phyloP scores from a whole-genome alignment of 2,329 filamentous ascomycete species.

The Fusarium ramigenum region DNA sequence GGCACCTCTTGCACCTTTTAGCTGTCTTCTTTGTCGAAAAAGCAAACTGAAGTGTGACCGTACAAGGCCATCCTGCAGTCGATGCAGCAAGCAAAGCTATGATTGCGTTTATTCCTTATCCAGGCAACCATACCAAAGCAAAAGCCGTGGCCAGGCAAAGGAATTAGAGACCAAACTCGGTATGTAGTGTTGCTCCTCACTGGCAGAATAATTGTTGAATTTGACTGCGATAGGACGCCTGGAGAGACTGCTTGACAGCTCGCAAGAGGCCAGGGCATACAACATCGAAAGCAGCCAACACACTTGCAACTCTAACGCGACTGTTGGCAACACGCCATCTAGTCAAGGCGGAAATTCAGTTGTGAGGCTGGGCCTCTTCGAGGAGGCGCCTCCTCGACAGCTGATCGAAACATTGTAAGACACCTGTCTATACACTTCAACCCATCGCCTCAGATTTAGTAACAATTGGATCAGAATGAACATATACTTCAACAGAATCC shows the following conservation, averaged over 20 bases:
- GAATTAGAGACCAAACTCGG: slow-evolving; percentile 4
- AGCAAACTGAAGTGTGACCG: slow-evolving; percentile 21
- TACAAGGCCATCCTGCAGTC: not conserved
- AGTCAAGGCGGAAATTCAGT: not conserved
- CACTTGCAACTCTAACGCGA: fast-evolving
- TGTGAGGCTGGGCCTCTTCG: not conserved
- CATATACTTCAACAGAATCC: slow-evolving; percentile 1
- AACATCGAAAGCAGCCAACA: not conserved
- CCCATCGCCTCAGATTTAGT: not conserved
- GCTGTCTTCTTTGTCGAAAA: slow-evolving; percentile 11
- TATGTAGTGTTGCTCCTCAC: not conserved
- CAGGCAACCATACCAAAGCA: slow-evolving; percentile 5
- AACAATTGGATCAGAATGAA: not conserved
- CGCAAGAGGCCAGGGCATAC: not conserved
- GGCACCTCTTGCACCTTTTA: not conserved
- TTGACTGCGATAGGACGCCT: not conserved
- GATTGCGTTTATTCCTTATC: slow-evolving; percentile 10
- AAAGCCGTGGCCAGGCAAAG: not conserved
- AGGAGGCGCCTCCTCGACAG: not conserved
- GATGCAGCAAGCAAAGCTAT: slow-evolving; percentile 11
- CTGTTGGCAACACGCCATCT: not conserved
- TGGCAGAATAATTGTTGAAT: not conserved
- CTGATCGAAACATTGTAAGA: slow-evolving; percentile 7
- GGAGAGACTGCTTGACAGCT: not conserved
- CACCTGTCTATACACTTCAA: not conserved